Base-by-base conservation (phyloP, 371 early-diverging fungal species). In the Smittium culicis region DNA sequence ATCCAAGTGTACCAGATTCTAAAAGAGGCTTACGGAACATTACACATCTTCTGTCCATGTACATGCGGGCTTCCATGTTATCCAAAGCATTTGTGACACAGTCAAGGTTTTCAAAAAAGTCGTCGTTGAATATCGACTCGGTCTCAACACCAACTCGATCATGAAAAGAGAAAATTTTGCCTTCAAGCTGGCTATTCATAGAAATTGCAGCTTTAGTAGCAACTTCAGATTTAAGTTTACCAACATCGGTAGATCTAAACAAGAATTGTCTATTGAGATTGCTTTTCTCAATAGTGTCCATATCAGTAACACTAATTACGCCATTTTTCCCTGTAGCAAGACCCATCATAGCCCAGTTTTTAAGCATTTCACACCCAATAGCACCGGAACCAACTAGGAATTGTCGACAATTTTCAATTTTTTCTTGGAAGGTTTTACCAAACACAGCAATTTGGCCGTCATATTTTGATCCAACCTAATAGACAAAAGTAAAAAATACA, bases 301-400 rank as follows among this genome's bases (percentile, higher is more conserved):
- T 99, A 78, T 99, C 99, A 17, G 99, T 99, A 59, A 99, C 82
- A 70, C 84, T 82, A 57, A 99, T 82, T 30, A 79, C 78, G 27
- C 98, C 98, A 17, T 88, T 77, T 45, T 85, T 83, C 34, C 94
- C 94, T 11, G 87, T 80, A 30, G 94, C 98, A 56, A 99, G 79
- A 59, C 99, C 99, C 86, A 98, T 92, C 94, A 99, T 89, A 31
- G 93, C 92, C 91, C 98, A 96, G 80, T 99, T 99, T 84, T 99
- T 99, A 61, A 99, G 83, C 94, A 99, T 98, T 79, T 99, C 99
- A 81, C 99, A 99, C 64, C 99, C 99, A 77, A 99, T 99, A 5
- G 99, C 99, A 61, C 99, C 99, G 57, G 99, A 90, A 62, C 99
- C 99, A 35, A 99, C 99, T 35, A 99, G 80, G 84, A 99, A 99